Conservation (phyloP, 75 land plant genomes). For the Adiantum capillusveneris region DNA sequence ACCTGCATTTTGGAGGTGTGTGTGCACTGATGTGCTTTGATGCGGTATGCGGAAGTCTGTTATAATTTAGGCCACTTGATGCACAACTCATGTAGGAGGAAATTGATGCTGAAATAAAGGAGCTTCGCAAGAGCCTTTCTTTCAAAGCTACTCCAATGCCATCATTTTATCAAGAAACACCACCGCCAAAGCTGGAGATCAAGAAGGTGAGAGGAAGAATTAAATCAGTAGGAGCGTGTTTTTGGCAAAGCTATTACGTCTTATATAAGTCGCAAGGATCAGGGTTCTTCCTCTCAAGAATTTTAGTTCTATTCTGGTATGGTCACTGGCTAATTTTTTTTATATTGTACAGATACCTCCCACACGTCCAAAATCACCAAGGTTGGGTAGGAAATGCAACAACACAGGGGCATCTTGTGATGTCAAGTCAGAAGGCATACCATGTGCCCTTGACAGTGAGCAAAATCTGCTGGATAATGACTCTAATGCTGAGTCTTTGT, state of each 20-base stretch:
- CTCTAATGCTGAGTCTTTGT: too few species aligned
- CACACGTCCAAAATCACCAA: conserved; percentile 23
- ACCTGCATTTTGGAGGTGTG: too few species aligned
- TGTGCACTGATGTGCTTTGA: too few species aligned
- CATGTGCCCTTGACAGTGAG: too few species aligned
- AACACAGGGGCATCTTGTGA: background rate
- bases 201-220: conserved; percentile 30
- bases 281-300: too few species aligned
- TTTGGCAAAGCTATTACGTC: too few species aligned
- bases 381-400: conserved; percentile 3
- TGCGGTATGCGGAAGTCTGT: too few species aligned
- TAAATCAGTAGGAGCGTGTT: background rate
- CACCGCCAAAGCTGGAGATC: conserved; percentile 14
- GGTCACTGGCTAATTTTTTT: background rate
- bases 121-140: conserved; percentile 35
- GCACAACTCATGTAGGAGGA: too few species aligned
- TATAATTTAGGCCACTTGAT: too few species aligned
- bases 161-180: conserved; percentile 40
- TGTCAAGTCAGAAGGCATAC: background rate
- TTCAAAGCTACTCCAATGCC: conserved; percentile 70
- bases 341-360: conserved; percentile 8
- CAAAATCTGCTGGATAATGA: too few species aligned
- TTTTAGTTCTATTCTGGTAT: background rate
- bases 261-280: too few species aligned
- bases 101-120: conserved; percentile 36